A percentile compares a stretch with the other conserved stretches of the same genome.
Conservation (phyloP, 179 eudicot species). For the Monotropa hypopitys region DNA sequence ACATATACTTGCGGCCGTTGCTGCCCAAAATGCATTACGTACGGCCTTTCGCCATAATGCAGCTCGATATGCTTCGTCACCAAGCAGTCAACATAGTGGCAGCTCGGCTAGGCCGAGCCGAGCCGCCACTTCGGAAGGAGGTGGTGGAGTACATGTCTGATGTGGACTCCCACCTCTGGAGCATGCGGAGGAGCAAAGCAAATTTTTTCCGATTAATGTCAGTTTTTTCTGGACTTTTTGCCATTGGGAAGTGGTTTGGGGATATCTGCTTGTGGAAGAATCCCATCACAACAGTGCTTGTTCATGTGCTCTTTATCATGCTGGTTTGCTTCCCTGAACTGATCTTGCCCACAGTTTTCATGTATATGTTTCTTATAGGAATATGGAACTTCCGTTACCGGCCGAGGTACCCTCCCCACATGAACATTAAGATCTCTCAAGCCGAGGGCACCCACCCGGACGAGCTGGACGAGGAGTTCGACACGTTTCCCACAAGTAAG, state of each 20-base stretch:
- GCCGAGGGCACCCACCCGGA: conserved; percentile 73
- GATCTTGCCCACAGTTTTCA: conserved; percentile 69
- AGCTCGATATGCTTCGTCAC: conserved; percentile 85
- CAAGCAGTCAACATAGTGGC: conserved; percentile 85
- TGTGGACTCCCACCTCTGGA: conserved; percentile 87
- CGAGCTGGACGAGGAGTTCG: conserved; percentile 92
- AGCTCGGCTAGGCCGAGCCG: conserved; percentile 73
- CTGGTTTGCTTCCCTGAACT: conserved; percentile 85
- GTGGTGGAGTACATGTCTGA: conserved; percentile 94
- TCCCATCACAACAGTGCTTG: conserved; percentile 79
- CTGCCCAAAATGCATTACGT: conserved; percentile 91
- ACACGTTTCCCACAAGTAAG: conserved; percentile 74
- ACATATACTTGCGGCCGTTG: conserved; percentile 59
- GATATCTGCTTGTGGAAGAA: conserved; percentile 86
- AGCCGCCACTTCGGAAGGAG: conserved; percentile 80
- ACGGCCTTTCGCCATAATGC: conserved; percentile 68
- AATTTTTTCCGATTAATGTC: conserved; percentile 83
- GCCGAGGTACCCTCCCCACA: conserved; percentile 88
- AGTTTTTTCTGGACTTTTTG: conserved; percentile 65
- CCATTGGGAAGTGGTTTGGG: conserved; percentile 67
- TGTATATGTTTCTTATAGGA: conserved; percentile 87
- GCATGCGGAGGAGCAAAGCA: conserved; percentile 91
- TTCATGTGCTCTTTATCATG: conserved; percentile 68
- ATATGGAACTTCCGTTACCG: conserved; percentile 86
- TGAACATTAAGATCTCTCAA: conserved; percentile 83